Evolutionary conservation across 1,284 basidiomycete genomes (phyloP).

Genomic region (Trichosporon sp.): DNA sequence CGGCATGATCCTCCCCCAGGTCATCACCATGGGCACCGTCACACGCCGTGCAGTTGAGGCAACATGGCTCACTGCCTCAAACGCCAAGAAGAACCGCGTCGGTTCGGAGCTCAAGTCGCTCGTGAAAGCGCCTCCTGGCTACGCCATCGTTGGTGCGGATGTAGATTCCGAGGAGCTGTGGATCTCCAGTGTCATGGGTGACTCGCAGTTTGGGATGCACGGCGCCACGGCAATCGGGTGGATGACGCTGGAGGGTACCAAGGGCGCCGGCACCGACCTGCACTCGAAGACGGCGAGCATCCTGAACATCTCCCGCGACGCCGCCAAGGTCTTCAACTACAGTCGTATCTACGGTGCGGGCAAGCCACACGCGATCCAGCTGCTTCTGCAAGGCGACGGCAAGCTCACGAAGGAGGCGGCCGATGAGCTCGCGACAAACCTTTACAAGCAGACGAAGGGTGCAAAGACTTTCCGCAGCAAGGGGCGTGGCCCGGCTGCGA

Average conservation of each 20-base stretch:
- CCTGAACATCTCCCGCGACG: conserved; percentile 87
- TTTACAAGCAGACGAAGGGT: conserved; percentile 94
- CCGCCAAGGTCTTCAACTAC: conserved; percentile 99
- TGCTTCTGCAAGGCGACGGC: conserved; percentile 84
- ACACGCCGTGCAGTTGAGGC: conserved; percentile 96
- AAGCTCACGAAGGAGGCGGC: conserved; percentile 78
- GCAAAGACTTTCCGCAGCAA: conserved; percentile 69
- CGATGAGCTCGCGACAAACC: conserved; percentile 75
- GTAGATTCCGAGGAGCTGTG: conserved; percentile 99
- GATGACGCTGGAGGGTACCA: conserved; percentile 99
- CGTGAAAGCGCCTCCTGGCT: conserved; percentile 91
- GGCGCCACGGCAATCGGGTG: conserved; percentile 97
- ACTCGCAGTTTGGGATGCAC: conserved; percentile 96
- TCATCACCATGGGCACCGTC: conserved; percentile 97
- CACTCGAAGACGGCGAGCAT: conserved; percentile 97
- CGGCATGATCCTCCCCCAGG: conserved; percentile 93
- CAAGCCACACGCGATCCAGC: conserved; percentile 86
- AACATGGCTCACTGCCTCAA: conserved; percentile 98
- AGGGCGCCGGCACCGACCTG: conserved; percentile 89
- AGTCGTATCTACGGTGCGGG: conserved; percentile 98
- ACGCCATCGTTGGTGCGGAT: conserved; percentile 94
- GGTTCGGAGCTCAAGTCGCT: conserved; percentile 98
- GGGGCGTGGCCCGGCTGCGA: conserved; percentile 33
- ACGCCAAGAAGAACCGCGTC: conserved; percentile 95
- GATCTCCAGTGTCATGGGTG: conserved; percentile 99